A percentile compares a stretch with the other conserved stretches of the same genome.
phyloP scores from a whole-genome alignment of 1,284 basidiomycete genomes.

The Neolentinus lepideus region DNA sequence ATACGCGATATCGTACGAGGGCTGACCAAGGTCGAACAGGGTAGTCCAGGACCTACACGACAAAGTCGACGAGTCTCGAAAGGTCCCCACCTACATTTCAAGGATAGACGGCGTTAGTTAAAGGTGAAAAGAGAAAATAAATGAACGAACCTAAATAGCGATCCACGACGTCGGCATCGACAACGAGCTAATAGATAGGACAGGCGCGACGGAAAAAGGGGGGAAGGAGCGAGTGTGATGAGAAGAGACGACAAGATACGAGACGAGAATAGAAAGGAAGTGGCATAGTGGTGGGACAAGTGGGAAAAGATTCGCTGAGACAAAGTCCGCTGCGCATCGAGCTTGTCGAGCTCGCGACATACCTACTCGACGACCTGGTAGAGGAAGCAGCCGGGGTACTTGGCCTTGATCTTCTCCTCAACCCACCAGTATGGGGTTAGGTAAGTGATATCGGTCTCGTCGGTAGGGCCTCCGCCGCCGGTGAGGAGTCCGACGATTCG shows the following conservation, averaged over 20 bases:
- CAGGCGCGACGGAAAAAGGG: not conserved
- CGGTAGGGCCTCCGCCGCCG: constrained; percentile 14
- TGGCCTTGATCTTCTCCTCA: too few relatives aligned
- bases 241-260: not conserved
- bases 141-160: not conserved
- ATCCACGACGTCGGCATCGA: not conserved
- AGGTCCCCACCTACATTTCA: too few relatives aligned
- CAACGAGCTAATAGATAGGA: not conserved
- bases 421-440: not conserved
- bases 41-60: too few relatives aligned
- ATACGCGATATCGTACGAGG: too few relatives aligned
- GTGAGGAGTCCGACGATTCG: constrained; percentile 20
- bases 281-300: not conserved
- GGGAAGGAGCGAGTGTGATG: not conserved
- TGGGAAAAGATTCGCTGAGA: not conserved
- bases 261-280: not conserved
- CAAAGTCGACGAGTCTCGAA: too few relatives aligned
- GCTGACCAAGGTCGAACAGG: too few relatives aligned
- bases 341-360: constrained; percentile 14
- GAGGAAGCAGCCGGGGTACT: too few relatives aligned
- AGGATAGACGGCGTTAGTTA: not conserved
- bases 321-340: not conserved
- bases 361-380: constrained; percentile 16
- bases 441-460: constrained; percentile 18
- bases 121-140: not conserved